Evolutionary conservation across 2,329 filamentous ascomycete species (phyloP).

Genomic region (Madurella mycetomatis): DNA sequence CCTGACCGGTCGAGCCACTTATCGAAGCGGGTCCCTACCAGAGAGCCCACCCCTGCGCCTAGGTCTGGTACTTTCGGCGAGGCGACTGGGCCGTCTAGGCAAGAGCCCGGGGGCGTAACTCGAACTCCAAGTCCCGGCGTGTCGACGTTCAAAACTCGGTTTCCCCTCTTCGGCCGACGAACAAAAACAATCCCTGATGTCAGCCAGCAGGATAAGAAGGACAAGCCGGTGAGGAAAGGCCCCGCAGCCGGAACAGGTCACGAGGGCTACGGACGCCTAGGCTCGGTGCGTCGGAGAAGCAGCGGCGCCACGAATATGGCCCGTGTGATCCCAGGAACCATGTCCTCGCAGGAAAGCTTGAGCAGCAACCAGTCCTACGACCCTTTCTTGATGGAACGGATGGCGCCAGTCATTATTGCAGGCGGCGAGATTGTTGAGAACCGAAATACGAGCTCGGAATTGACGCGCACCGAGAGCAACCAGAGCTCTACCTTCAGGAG

Average conservation of each 20-base stretch:
- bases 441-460: conserved; percentile 48
- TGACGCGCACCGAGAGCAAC: conserved; percentile 47
- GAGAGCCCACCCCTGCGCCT: conserved; percentile 35
- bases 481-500: conserved; percentile 41
- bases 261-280: conserved; percentile 72
- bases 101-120: conserved; percentile 31
- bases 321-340: conserved; percentile 41
- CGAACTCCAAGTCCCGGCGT: conserved; percentile 54
- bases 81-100: conserved; percentile 20
- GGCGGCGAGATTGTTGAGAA: conserved; percentile 61
- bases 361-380: conserved; percentile 44
- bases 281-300: conserved; percentile 58
- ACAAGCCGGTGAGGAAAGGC: conserved; percentile 63
- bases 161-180: conserved; percentile 72
- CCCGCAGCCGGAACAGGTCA: conserved; percentile 91
- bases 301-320: conserved; percentile 49
- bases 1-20: conserved; percentile 29
- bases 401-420: conserved; percentile 63
- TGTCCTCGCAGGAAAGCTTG: conserved; percentile 50
- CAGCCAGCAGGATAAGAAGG: conserved; percentile 49
- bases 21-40: conserved; percentile 29
- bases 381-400: conserved; percentile 56
- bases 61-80: conserved; percentile 13
- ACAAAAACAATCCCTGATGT: conserved; percentile 58
- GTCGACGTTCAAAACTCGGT: conserved; percentile 57